Evolutionary conservation across 768 basidiomycete genomes (phyloP).

Genomic region (Phanerochaete carnosa): DNA sequence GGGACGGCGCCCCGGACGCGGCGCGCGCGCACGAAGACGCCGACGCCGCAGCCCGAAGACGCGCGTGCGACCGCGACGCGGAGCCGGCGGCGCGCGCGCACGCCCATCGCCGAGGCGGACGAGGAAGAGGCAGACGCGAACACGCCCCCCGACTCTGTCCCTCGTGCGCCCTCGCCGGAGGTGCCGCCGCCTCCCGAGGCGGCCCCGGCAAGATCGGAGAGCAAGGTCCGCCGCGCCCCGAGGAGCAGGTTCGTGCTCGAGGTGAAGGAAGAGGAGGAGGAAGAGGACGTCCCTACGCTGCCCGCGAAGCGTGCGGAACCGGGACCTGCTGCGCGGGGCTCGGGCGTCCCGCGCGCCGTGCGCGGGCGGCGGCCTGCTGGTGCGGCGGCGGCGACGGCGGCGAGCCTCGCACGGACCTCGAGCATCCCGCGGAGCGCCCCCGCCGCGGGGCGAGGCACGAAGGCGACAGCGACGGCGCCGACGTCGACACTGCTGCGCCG

Average conservation of each 20-base stretch:
- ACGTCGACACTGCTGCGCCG: background rate
- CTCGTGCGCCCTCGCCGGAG: conserved; percentile 12
- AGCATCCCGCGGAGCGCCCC: background rate
- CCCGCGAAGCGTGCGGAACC: background rate
- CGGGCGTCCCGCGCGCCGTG: background rate
- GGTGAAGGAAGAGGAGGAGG: conserved; percentile 16
- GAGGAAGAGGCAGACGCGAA: conserved; percentile 16
- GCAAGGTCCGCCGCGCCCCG: conserved; percentile 15
- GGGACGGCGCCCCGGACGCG: background rate
- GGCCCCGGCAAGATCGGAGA: background rate
- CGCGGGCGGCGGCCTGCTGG: conserved; percentile 2
- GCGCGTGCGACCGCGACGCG: conserved; percentile 8
- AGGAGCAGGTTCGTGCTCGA: conserved; percentile 19
- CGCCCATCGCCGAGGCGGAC: conserved; percentile 7
- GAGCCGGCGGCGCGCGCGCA: conserved; percentile 16
- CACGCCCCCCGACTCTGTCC: conserved; percentile 15
- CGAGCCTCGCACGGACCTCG: conserved; percentile 1
- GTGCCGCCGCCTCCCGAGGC: conserved; percentile 10
- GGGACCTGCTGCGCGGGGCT: background rate
- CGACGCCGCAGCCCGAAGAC: conserved; percentile 13
- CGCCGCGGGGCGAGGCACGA: conserved; percentile 16
- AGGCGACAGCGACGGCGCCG: conserved; percentile 10
- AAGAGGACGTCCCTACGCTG: background rate
- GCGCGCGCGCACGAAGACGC: conserved; percentile 7
- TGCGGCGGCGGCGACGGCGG: conserved; percentile 11